Percentiles rank a stretch among this genome's conserved stretches.
These are phyloP conservation scores for Penicillium subrubescens DNA, from an alignment of 495 filamentous ascomycete genomes.

Conservation along the genomic window DNA sequence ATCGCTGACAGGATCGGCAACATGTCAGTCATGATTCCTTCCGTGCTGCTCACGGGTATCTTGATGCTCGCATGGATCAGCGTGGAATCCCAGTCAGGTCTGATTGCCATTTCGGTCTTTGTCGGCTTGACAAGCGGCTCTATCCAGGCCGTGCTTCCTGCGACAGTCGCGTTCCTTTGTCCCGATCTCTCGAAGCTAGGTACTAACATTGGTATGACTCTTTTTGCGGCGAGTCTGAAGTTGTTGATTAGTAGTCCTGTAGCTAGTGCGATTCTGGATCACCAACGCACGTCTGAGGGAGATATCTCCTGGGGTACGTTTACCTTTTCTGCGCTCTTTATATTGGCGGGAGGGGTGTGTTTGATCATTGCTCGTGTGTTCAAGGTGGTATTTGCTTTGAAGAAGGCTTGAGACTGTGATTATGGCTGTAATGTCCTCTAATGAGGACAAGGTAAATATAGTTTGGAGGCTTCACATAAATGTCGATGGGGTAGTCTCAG, in stretches of 20 bases:
- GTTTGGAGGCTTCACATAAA: too few relatives aligned
- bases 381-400: not conserved
- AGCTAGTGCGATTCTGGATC: not conserved
- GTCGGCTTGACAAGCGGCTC: not conserved
- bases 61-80: not conserved
- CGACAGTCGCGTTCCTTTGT: not conserved
- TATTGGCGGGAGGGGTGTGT: not conserved
- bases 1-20: conserved; percentile 56
- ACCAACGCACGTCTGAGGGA: not conserved
- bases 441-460: too few relatives aligned
- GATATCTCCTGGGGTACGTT: not conserved
- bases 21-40: conserved; percentile 15
- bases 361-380: not conserved
- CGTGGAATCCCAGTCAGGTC: not conserved
- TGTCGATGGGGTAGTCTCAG: too few relatives aligned
- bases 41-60: not conserved
- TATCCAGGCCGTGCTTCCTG: not conserved
- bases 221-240: not conserved
- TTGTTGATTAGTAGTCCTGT: not conserved
- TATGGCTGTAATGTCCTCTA: too few relatives aligned
- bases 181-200: not conserved
- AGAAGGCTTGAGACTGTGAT: not conserved
- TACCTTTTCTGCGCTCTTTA: not conserved
- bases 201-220: not conserved
- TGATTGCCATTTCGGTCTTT: not conserved